Base-by-base conservation (phyloP, 208 protist species). In the Trypanosoma conorhini region DNA sequence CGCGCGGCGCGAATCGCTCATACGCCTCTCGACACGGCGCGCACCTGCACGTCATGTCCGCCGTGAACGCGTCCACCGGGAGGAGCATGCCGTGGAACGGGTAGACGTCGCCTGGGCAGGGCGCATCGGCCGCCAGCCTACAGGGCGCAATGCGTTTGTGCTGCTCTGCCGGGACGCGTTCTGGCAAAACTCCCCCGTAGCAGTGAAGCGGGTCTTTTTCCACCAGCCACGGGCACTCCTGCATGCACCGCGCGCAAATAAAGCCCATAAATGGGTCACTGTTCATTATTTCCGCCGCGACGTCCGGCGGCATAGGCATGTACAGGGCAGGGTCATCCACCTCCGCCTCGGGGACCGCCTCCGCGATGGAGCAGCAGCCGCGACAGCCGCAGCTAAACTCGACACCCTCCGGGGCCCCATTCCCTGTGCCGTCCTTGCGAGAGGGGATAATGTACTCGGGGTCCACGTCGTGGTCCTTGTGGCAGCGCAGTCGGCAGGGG, bases 381-480 rank as follows among this genome's bases (percentile, higher is more conserved):
- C 83, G 77, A 70, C 90, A 95, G 42, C 87, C 90, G 62, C 90
- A 95, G 67, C 82, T 93, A 59, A 95, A 95, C 35, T 70, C 66
- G 5, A 77, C 73, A 7, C 79, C 86, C 17, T 62, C 71, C 5
- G 67, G 70, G 1, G 77, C 76, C 7, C 64, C 76, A 72, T 86
- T 91, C 59, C 85, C 78, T 0, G 84, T 85, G 8, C 75, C 78
- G 17, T 91, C 77, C 26, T 85, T 82, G 8, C 50, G 38, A 1
- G 77, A 84, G 0, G 79, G 74, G 1, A 74, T 48, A 50, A 88
- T 71, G 28, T 70, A 58, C 56, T 75, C 65, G 0, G 68, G 44
- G 28, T 76, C 74, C 24, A 90, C 72, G 24, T 87, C 70, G 71
- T 95, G 90, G 42, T 90, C 82, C 60, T 83, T 87, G 79, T 95